These are phyloP conservation scores for Coccomyxa subellipsoidea DNA, from an alignment of 163 green algal species.

Conservation along the genomic window DNA sequence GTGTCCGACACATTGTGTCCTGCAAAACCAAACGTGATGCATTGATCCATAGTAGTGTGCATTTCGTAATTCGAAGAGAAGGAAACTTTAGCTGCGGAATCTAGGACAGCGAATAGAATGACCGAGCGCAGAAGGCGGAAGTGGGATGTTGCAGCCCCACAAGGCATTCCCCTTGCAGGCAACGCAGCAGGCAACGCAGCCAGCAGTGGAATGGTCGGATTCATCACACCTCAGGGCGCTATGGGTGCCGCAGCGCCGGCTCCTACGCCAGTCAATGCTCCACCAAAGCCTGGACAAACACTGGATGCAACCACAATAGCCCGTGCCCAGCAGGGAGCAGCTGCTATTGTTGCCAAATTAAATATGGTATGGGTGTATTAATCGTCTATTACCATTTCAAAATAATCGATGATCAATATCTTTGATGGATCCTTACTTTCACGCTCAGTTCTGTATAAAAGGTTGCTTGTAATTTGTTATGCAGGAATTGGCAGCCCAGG, in stretches of 20 bases:
- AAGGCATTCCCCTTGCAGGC: constrained; percentile 1
- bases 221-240: constrained; percentile 20
- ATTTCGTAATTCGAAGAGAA: not conserved
- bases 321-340: constrained; percentile 31
- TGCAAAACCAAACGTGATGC: too few species aligned
- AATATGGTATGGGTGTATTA: constrained; percentile 29
- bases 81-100: not conserved
- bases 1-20: too few species aligned
- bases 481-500: constrained; percentile 35
- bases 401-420: not conserved
- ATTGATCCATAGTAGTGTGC: too few species aligned
- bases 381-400: not conserved
- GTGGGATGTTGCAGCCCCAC: constrained; percentile 38
- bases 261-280: not conserved
- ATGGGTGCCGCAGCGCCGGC: too few species aligned
- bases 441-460: not conserved
- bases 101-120: not conserved
- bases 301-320: constrained; percentile 22
- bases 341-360: constrained; percentile 30
- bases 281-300: constrained; percentile 10
- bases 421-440: not conserved
- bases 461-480: not conserved
- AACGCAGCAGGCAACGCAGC: not conserved
- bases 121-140: constrained; percentile 27
- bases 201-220: not conserved